Conservation (phyloP, 75 land plant species). For the Ceratopteris richardii region DNA sequence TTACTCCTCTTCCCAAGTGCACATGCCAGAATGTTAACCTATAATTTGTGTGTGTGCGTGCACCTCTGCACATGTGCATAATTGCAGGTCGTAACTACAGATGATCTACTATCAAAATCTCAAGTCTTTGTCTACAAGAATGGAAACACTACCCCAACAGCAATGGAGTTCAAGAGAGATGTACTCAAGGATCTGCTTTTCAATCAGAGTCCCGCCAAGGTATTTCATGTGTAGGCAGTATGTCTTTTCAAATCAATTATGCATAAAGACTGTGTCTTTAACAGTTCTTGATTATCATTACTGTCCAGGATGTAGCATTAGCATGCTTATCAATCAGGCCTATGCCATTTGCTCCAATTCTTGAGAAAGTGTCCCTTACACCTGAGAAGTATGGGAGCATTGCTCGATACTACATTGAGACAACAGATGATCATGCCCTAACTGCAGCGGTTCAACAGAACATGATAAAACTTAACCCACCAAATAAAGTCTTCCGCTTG, state of each 20-base stretch:
- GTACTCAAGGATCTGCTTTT: slow-evolving; percentile 64
- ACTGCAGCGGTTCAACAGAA: slow-evolving; percentile 46
- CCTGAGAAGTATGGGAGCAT: slow-evolving; percentile 64
- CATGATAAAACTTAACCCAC: slow-evolving; percentile 53
- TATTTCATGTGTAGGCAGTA: slow-evolving; percentile 10
- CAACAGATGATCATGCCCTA: slow-evolving; percentile 69
- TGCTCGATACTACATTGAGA: slow-evolving; percentile 62
- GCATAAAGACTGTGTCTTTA: background rate
- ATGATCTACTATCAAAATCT: slow-evolving; percentile 48
- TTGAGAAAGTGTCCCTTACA: slow-evolving; percentile 70
- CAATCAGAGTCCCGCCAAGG: slow-evolving; percentile 85
- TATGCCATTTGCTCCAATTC: slow-evolving; percentile 72
- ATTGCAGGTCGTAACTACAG: slow-evolving; percentile 32
- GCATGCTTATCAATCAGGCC: slow-evolving; percentile 90
- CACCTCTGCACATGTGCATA: no score
- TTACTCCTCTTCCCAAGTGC: no score
- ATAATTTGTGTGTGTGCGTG: no score
- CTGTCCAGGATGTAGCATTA: slow-evolving; percentile 70
- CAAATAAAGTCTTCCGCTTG: slow-evolving; percentile 60
- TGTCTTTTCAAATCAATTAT: background rate
- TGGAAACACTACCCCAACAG: slow-evolving; percentile 68
- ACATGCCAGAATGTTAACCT: no score
- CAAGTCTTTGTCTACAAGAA: slow-evolving; percentile 63
- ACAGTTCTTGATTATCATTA: background rate
- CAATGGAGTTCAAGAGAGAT: slow-evolving; percentile 52